Evolutionary conservation across 2,329 filamentous ascomycete genomes (phyloP).

Genomic region (Alternaria triticimaculans): DNA sequence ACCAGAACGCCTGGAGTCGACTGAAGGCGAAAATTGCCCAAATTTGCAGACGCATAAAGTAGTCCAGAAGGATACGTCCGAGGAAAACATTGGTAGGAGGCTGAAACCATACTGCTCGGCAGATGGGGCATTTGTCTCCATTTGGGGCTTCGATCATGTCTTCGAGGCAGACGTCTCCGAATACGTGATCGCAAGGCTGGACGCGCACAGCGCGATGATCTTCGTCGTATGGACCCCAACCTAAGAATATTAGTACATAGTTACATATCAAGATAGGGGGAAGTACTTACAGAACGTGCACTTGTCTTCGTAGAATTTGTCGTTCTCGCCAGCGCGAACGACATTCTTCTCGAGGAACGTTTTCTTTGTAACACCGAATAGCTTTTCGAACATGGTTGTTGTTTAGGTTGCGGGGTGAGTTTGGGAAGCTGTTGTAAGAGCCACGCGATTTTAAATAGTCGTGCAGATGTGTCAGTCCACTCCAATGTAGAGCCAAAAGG

Average conservation of each 20-base stretch:
- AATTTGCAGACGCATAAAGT: not conserved
- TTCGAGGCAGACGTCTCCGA: conserved; percentile 14
- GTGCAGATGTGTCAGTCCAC: not conserved
- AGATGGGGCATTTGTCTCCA: conserved; percentile 18
- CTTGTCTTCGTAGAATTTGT: conserved; percentile 20
- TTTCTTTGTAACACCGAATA: conserved; percentile 1
- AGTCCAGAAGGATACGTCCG: not conserved
- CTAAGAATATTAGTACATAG: not conserved
- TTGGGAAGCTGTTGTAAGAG: not conserved
- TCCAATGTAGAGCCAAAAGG: not conserved
- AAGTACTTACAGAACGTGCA: conserved; percentile 9
- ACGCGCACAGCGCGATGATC: conserved; percentile 17
- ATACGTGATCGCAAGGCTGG: conserved; percentile 23
- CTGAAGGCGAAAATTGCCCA: not conserved
- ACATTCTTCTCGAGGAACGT: conserved; percentile 11
- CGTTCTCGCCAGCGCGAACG: conserved; percentile 16
- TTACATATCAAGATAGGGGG: not conserved
- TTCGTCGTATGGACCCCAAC: conserved; percentile 20
- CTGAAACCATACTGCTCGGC: conserved; percentile 3
- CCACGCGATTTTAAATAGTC: not conserved
- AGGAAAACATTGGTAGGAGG: not conserved
- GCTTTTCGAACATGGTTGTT: conserved; percentile 1
- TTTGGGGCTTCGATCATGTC: conserved; percentile 3
- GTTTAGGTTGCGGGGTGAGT: not conserved
- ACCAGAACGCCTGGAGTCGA: not conserved